A percentile compares a stretch with the other conserved stretches of the same genome.
These are phyloP conservation scores for Solanum ossicruentum DNA, from an alignment of 257 asterid species.

Conservation along the genomic window DNA sequence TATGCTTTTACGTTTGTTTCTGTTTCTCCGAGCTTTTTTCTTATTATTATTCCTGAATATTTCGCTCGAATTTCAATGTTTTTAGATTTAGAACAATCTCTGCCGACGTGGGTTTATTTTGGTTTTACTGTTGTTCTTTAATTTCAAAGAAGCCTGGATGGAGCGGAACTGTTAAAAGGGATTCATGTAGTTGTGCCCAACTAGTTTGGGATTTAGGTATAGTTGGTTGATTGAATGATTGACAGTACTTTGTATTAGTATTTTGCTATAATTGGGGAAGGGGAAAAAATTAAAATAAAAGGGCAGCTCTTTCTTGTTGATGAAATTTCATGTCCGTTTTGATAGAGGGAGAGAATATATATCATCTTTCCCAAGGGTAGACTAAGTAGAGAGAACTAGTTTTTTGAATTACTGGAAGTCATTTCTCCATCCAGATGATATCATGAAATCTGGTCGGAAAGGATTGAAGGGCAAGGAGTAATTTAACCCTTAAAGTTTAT, in stretches of 20 bases:
- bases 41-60: neutral
- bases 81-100: neutral
- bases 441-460: neutral
- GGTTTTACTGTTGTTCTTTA: neutral
- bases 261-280: neutral
- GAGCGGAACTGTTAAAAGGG: neutral
- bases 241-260: neutral
- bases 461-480: neutral
- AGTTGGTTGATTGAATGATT: neutral
- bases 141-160: neutral
- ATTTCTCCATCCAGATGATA: neutral
- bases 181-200: neutral
- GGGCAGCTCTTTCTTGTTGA: neutral
- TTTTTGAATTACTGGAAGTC: neutral
- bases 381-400: neutral
- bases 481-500: neutral
- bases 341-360: neutral
- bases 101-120: neutral
- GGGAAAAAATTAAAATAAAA: neutral
- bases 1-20: neutral
- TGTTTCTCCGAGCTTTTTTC: neutral
- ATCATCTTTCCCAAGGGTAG: neutral
- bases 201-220: neutral
- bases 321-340: neutral
- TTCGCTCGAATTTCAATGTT: neutral